These are phyloP conservation scores for Ceriops tagal DNA, from an alignment of 345 rosid species.

Conservation along the genomic window DNA sequence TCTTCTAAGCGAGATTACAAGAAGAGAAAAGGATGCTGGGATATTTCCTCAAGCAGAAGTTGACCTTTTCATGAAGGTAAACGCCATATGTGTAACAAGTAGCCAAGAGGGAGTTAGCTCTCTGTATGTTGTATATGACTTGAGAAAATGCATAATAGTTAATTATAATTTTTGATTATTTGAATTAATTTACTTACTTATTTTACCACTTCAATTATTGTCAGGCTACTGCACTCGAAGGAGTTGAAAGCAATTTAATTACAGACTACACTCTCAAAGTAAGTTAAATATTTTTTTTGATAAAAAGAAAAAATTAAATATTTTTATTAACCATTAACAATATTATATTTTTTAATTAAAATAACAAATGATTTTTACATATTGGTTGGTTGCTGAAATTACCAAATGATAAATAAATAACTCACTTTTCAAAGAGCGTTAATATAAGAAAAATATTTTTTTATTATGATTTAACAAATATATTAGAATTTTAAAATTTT, in stretches of 20 bases:
- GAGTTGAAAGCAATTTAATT: slow-evolving; percentile 67
- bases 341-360: neutral
- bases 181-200: too few relatives aligned
- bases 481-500: too few relatives aligned
- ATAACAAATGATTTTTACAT: too few relatives aligned
- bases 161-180: too few relatives aligned
- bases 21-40: slow-evolving; percentile 76
- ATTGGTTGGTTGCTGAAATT: too few relatives aligned
- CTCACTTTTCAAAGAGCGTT: too few relatives aligned
- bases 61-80: slow-evolving; percentile 88
- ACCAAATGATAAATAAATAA: too few relatives aligned
- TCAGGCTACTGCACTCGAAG: slow-evolving; percentile 67
- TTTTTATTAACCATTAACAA: neutral
- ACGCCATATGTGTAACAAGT: neutral
- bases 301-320: neutral
- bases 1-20: slow-evolving; percentile 64
- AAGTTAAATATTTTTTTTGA: slow-evolving; percentile 6
- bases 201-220: neutral
- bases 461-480: too few relatives aligned
- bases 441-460: too few relatives aligned
- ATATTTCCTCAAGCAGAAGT: slow-evolving; percentile 76
- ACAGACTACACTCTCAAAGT: slow-evolving; percentile 90
- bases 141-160: neutral
- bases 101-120: too few relatives aligned
- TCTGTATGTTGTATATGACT: neutral